Base-by-base conservation (phyloP, 768 basidiomycete genomes). In the Asterophora lycoperdoides region DNA sequence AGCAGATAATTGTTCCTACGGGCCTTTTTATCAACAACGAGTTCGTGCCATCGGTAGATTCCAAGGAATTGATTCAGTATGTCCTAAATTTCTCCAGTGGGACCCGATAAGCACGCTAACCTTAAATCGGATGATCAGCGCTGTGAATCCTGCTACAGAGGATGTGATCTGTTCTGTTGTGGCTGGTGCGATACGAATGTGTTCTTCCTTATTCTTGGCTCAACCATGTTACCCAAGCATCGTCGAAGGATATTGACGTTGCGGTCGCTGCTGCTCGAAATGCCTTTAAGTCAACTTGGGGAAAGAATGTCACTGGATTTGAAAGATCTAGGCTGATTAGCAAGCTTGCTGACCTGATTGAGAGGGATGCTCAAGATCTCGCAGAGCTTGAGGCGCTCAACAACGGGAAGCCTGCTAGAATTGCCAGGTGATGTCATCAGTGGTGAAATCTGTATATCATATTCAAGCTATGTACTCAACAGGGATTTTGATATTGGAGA, bases 11-110 rank as follows among this genome's bases (percentile, higher is more conserved):
- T 30, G 74, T 93, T 32, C 84, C 84, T 8, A 90, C 88, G 6
- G 91, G 91, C 14, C 75, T 95, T 19, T 97, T 90, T 72, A 93
- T 97, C 69, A 84, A 93, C 73, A 91, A 90, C 63, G 78, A 92
- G 61, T 94, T 92, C 59, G 85, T 89, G 23, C 64, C 81, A n/a
- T 89, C 87, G 5, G 74, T 76, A 19, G 85, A 89, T 58, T 85
- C 81, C 28, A 60, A 70, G 11, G 84, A 86, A 48, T 64, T 74
- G 37, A 80, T 91, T 61, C 62, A 77, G 87, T 89, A 57, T 56
- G 81, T 42, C 44, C 44, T 20, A 52, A 35, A 19, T 29, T 43
- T 35, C 32, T 40, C 17, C 34, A 45, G 11, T 42, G 3, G 13
- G 30, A 13, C 39, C 47, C 43, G 55, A 62, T 60, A 59, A 57